phyloP scores from a whole-genome alignment of 78 protist genomes.

The Chrysochromulina tobinii region DNA sequence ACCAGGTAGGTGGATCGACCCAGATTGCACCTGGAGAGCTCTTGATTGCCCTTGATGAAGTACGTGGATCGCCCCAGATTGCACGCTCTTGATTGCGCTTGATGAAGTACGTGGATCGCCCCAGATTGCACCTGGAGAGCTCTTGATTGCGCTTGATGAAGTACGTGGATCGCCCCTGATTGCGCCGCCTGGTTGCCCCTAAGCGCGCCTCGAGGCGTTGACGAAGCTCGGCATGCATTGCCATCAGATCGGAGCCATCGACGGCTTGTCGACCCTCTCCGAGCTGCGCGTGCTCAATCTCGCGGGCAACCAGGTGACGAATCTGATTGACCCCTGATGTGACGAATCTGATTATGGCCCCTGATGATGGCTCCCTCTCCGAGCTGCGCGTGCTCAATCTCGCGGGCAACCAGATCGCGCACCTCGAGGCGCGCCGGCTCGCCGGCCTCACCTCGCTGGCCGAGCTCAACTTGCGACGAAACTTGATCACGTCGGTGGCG shows the following conservation, averaged over 20 bases:
- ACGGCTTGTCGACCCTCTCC: constrained; percentile 8
- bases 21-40: not conserved
- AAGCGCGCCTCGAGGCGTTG: constrained; percentile 23
- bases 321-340: too few species aligned
- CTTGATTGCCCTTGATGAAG: too few species aligned
- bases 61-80: too few species aligned
- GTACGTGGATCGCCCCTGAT: too few species aligned
- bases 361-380: not conserved
- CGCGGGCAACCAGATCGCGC: constrained; percentile 8
- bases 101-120: too few species aligned
- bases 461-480: constrained; percentile 70
- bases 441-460: constrained; percentile 37
- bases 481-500: not conserved
- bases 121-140: too few species aligned
- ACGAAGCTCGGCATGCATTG: constrained; percentile 57
- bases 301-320: constrained; percentile 51
- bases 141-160: too few species aligned
- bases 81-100: too few species aligned
- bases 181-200: too few species aligned
- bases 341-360: too few species aligned
- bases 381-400: constrained; percentile 66
- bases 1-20: not conserved
- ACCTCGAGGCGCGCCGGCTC: not conserved
- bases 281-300: constrained; percentile 66
- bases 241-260: not conserved